phyloP scores from a whole-genome alignment of 805 yeast species.

The Phaffomyces opuntiae region DNA sequence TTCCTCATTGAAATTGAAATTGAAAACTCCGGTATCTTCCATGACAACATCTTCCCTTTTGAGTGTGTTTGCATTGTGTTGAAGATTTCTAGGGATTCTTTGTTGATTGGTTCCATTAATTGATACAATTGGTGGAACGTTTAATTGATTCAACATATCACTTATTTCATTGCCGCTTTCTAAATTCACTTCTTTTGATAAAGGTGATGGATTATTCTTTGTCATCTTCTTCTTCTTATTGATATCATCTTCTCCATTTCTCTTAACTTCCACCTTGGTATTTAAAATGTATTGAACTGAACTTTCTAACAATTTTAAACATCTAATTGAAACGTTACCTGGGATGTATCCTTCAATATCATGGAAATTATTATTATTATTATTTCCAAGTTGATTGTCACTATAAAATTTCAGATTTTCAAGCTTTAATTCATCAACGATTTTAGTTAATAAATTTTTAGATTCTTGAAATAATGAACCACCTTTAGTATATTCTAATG shows the following conservation, averaged over 20 bases:
- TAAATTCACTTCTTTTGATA: conserved; percentile 3
- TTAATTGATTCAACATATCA: conserved; percentile 22
- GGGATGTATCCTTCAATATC: conserved; percentile 35
- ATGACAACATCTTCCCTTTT: background rate
- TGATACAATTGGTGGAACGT: conserved; percentile 21
- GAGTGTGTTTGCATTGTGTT: conserved; percentile 7
- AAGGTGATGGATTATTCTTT: conserved; percentile 10
- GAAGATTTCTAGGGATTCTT: conserved; percentile 5
- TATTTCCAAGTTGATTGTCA: too few species aligned
- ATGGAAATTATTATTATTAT: conserved; percentile 2
- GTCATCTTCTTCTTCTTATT: conserved; percentile 9
- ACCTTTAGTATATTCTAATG: conserved; percentile 75
- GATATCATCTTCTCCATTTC: conserved; percentile 5
- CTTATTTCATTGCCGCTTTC: conserved; percentile 13
- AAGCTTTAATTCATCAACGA: conserved; percentile 41
- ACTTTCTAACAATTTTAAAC: conserved; percentile 48
- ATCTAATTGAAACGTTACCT: conserved; percentile 53
- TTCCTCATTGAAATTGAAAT: conserved; percentile 4
- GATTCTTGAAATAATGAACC: conserved; percentile 74
- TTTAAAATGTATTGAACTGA: conserved; percentile 57
- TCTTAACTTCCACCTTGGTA: conserved; percentile 15
- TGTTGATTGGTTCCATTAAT: conserved; percentile 3
- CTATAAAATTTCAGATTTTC: conserved; percentile 32
- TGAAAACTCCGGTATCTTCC: background rate
- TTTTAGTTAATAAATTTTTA: conserved; percentile 45